Base-by-base conservation (phyloP, 768 basidiomycete species). In the Pulveroboletus frians region DNA sequence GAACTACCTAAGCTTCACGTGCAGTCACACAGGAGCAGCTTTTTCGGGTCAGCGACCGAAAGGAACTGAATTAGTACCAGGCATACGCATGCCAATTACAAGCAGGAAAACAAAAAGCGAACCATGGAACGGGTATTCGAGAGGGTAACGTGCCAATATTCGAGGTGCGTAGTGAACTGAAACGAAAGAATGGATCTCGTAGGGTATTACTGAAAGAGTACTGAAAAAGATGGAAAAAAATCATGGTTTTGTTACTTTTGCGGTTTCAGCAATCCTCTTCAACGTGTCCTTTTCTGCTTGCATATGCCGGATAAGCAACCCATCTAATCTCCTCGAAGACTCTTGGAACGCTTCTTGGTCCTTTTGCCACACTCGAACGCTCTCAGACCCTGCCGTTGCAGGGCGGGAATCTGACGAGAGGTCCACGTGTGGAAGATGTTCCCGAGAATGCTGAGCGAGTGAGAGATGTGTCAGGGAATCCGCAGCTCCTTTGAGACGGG, bases 201-300 rank as follows among this genome's bases (percentile, higher is more conserved):
- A 57, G 51, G 15, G 51, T 64, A 58, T 26, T 26, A 26, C 23
- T 26, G 23, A 54, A 38, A 37, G 8, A 51, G 42, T 23, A 41
- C 17, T 4, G 17, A 46, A 37, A 45, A 26, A 14, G 1, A 34
- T 8, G 29, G 14, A 48, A 32, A 45, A 36, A 42, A 27, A 21
- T 65, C 58, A 68, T 57, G 55, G 32, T 35, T 62, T 58, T 35
- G 64, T 30, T 62, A 69, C 68, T 62, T 68, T 68, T 55, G 66
- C 66, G 52, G 69, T 75, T 57, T 63, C 68, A 45, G 90, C 83
- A 63, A 92, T 90, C 69, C 81, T 75, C 71, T 79, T 85, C 58
- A 92, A 75, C 30, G 80, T 83, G 60, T 89, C 85, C 70, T 81
- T 83, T 70, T 92, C 90, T 45, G 83, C 76, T 69, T 87, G 85